Percentiles rank a stretch among this genome's conserved stretches.
Conservation (phyloP, 768 basidiomycete species). For the Macrolepiota dolichaula region DNA sequence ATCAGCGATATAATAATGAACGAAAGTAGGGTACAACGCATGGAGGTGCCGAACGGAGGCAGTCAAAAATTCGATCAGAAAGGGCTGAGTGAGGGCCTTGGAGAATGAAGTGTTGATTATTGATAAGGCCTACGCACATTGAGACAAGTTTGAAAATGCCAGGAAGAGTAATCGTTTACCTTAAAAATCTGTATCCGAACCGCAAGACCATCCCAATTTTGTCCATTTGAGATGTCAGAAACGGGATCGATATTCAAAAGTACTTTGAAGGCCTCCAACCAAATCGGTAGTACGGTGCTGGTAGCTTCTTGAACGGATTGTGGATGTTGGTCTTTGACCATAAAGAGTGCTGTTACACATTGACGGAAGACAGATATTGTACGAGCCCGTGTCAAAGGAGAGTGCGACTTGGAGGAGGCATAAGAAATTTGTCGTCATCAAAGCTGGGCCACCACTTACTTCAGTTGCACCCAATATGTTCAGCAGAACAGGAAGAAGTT, state of each 20-base stretch:
- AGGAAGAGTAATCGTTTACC: constrained; percentile 35
- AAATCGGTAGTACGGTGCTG: constrained; percentile 77
- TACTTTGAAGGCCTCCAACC: constrained; percentile 88
- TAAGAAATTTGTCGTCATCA: background rate
- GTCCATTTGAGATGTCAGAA: constrained; percentile 52
- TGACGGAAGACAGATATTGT: constrained; percentile 88
- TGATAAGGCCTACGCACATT: constrained; percentile 62
- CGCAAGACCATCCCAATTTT: constrained; percentile 79
- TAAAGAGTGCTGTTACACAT: constrained; percentile 85
- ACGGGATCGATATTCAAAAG: constrained; percentile 64
- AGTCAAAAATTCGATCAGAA: constrained; percentile 59
- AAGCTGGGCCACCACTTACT: constrained; percentile 35
- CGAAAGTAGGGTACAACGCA: constrained; percentile 55
- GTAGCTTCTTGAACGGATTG: constrained; percentile 82
- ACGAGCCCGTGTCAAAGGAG: constrained; percentile 78
- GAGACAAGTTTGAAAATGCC: background rate
- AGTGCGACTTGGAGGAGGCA: constrained; percentile 44
- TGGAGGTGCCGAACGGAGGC: constrained; percentile 59
- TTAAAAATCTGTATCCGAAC: constrained; percentile 84
- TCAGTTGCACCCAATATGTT: constrained; percentile 73
- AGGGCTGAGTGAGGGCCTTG: constrained; percentile 51
- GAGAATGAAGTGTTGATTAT: constrained; percentile 82
- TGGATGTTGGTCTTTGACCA: constrained; percentile 93
- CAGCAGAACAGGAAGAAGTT: constrained; percentile 84
- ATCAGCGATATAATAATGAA: constrained; percentile 56